Evolutionary conservation across 2,329 filamentous ascomycete species (phyloP).

Genomic region (Endoconidiophora polonica): DNA sequence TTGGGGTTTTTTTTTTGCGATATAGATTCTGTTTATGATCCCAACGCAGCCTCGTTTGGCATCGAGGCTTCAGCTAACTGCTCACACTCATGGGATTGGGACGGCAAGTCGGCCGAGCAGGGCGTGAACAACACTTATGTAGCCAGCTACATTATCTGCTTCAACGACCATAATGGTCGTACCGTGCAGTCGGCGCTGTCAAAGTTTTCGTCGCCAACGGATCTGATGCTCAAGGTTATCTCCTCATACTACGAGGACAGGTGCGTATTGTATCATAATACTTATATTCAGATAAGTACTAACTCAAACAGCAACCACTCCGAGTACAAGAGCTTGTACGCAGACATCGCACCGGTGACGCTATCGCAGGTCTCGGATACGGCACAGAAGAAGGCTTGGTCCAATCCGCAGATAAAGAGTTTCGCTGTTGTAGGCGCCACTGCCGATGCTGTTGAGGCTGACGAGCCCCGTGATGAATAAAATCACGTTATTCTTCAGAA

Average conservation of each 20-base stretch:
- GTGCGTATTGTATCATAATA: background rate
- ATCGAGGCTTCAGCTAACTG: slow-evolving; percentile 9
- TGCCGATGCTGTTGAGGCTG: background rate
- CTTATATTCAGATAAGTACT: background rate
- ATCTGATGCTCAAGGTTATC: slow-evolving; percentile 4
- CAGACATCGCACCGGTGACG: background rate
- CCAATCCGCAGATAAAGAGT: background rate
- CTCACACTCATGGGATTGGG: slow-evolving; percentile 16
- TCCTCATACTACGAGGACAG: slow-evolving; percentile 1
- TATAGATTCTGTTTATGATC: slow-evolving; percentile 4
- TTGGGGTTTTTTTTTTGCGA: too few relatives aligned
- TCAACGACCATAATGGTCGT: background rate
- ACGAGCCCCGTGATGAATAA: background rate
- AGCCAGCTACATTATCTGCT: slow-evolving; percentile 12
- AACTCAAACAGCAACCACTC: background rate
- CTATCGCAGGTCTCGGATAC: background rate
- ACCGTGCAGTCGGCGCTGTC: slow-evolving; percentile 2
- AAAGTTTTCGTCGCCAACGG: background rate
- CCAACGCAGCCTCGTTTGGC: slow-evolving; percentile 6
- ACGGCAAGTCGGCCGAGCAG: slow-evolving; percentile 14
- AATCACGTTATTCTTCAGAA: background rate
- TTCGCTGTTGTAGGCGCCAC: slow-evolving; percentile 1
- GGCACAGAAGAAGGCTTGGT: background rate
- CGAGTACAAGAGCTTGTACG: slow-evolving; percentile 3
- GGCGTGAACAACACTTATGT: slow-evolving; percentile 18